Base-by-base conservation (phyloP, 345 rosid species). In the Melaleuca quinquenervia region DNA sequence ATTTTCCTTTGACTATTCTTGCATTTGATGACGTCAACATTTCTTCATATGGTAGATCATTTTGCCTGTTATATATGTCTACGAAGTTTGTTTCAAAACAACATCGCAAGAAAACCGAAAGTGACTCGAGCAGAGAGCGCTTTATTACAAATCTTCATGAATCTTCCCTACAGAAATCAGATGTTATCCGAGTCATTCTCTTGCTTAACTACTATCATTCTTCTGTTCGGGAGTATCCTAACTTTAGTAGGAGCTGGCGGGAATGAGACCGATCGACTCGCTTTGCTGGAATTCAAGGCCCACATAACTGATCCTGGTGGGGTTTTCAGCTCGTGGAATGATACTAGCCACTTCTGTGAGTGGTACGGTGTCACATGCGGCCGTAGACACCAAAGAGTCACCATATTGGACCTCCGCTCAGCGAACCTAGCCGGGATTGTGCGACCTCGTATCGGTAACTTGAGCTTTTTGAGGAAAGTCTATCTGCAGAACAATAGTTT, bases 341-440 rank as follows among this genome's bases (percentile, higher is more conserved):
- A 80, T 50, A 7, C 50, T n/a, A 80, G 13, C 10, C 14, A 50
- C 29, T 9, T 80, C 0, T 80, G 29, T 0, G 0, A n/a, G 1
- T 80, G 52, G 83, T 0, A 14, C 0, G 83, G 83, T 9, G 52
- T 80, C 52, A 44, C 52, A 0, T 80, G 83, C 29, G 9, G 18
- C 6, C 83, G 0, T 3, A 80, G 1, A n/a, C 83, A 22, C 29
- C 52, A 0, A 11, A 80, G 83, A 50, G 52, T 45, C 18, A 2
- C 29, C 2, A 2, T 11, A 7, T 0, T 80, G 1, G 52, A 80
- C n/a, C 83, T 80, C 1, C 0, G 1, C 12, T 80, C 83, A 9
- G 3, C 21, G 51, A 45, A 8, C 29, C 51, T 80, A 0, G 0
- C 0, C 0, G 50, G 82, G 7, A 5, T 76, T 0, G 1, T 78